Conservation (phyloP, 495 filamentous ascomycete species). For the Aspergillus coremiiformis region DNA sequence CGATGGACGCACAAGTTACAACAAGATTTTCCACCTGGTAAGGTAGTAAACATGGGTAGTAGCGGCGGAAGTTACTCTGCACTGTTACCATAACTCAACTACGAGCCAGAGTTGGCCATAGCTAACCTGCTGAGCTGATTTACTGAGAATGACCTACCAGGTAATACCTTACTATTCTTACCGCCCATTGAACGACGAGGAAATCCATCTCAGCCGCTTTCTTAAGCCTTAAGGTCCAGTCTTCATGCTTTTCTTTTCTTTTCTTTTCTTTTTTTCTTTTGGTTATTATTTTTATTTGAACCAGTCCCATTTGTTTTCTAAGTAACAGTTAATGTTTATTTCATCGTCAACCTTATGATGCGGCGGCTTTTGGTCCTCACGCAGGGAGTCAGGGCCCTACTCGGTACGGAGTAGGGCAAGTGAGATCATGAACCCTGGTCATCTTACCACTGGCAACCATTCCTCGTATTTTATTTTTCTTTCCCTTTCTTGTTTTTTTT, state of each 20-base stretch:
- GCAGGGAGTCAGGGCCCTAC: too few relatives aligned
- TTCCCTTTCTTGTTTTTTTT: too few relatives aligned
- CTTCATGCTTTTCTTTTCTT: neutral
- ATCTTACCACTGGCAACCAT: neutral
- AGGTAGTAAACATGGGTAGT: conserved; percentile 5
- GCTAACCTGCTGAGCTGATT: neutral
- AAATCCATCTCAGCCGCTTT: neutral
- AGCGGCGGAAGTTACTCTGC: conserved; percentile 28
- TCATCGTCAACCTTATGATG: neutral
- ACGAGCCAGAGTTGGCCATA: neutral
- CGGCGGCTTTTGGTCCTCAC: neutral
- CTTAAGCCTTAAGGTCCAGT: neutral
- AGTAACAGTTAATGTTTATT: too few relatives aligned
- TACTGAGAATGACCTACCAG: conserved; percentile 2
- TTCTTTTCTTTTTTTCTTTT: neutral
- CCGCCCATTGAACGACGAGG: neutral
- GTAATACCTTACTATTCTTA: too few relatives aligned
- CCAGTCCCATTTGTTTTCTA: too few relatives aligned
- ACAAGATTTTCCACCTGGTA: conserved; percentile 6
- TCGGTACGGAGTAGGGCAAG: neutral
- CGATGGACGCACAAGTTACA: conserved; percentile 15
- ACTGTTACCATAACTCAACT: conserved; percentile 27
- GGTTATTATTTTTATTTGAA: neutral
- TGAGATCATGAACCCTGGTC: conserved; percentile 3
- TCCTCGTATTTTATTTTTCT: neutral